These are phyloP conservation scores for Filosporella fistucella DNA, from an alignment of 495 filamentous ascomycete genomes.

Conservation along the genomic window DNA sequence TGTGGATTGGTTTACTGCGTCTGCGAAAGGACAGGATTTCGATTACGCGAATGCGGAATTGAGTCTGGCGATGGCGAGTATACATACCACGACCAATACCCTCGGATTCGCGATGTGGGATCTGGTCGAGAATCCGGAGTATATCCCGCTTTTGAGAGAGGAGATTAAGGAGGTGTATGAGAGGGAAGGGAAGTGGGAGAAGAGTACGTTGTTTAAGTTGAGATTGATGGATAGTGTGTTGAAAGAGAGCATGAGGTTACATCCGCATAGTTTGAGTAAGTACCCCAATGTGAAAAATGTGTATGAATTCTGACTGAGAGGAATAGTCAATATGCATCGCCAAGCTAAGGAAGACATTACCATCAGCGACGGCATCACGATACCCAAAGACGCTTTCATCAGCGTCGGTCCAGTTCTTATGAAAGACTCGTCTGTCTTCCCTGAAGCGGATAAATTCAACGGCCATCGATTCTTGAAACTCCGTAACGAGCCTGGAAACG, in stretches of 20 bases:
- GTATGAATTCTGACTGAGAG: neutral
- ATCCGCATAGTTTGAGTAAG: constrained; percentile 31
- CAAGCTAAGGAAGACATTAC: constrained; percentile 29
- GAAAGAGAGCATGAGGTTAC: constrained; percentile 36
- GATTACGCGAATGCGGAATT: constrained; percentile 28
- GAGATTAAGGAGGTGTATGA: constrained; percentile 35
- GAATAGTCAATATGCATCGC: constrained; percentile 41
- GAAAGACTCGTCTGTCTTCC: constrained; percentile 38
- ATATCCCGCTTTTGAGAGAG: constrained; percentile 31
- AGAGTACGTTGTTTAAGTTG: constrained; percentile 43
- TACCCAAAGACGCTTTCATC: constrained; percentile 43
- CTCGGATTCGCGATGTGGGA: constrained; percentile 33
- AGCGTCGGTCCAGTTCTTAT: constrained; percentile 29
- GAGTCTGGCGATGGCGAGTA: constrained; percentile 27
- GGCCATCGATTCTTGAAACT: constrained; percentile 43
- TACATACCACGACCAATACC: constrained; percentile 35
- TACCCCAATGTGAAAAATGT: constrained; percentile 16
- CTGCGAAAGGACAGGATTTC: constrained; percentile 23
- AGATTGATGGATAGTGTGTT: constrained; percentile 47
- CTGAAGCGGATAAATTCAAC: constrained; percentile 40
- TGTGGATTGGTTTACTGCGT: constrained; percentile 32
- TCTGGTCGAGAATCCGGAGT: constrained; percentile 32
- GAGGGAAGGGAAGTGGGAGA: constrained; percentile 35
- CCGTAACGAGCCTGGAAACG: constrained; percentile 23
- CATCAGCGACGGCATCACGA: constrained; percentile 42